These are phyloP conservation scores for Lophium mytilinum DNA, from an alignment of 495 filamentous ascomycete genomes.

Conservation along the genomic window DNA sequence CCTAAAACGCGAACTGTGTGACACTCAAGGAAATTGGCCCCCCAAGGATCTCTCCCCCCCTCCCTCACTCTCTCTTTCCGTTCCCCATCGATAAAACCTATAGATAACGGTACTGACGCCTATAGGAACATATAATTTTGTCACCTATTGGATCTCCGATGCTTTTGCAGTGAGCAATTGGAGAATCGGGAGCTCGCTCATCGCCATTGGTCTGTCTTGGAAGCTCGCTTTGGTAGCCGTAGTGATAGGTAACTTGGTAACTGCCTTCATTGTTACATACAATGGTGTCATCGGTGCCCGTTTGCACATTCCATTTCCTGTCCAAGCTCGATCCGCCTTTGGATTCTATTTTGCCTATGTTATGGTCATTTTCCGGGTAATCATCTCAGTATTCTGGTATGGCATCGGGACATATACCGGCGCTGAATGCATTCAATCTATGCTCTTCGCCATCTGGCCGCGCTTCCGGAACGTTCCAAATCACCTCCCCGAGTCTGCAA, in stretches of 20 bases:
- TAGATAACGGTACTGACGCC: too few species aligned
- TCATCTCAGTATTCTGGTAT: conserved; percentile 43
- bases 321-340: conserved; percentile 37
- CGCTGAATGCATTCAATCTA: conserved; percentile 32
- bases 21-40: too few species aligned
- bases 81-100: too few species aligned
- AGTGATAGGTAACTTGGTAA: conserved; percentile 34
- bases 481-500: conserved; percentile 39
- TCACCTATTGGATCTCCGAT: too few species aligned
- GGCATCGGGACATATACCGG: conserved; percentile 35
- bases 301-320: conserved; percentile 39
- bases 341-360: conserved; percentile 31
- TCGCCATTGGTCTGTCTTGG: conserved; percentile 45
- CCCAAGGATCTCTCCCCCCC: too few species aligned
- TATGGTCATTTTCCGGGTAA: conserved; percentile 37
- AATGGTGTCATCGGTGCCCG: conserved; percentile 43
- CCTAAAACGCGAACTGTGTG: too few species aligned
- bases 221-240: conserved; percentile 23
- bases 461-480: conserved; percentile 36
- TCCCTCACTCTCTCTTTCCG: too few species aligned
- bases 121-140: too few species aligned
- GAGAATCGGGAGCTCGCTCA: conserved; percentile 51
- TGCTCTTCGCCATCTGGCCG: not conserved
- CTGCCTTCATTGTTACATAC: conserved; percentile 39
- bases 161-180: conserved; percentile 34